These are phyloP conservation scores for Escovopsis weberi DNA, from an alignment of 2,329 filamentous ascomycete genomes.

Conservation along the genomic window DNA sequence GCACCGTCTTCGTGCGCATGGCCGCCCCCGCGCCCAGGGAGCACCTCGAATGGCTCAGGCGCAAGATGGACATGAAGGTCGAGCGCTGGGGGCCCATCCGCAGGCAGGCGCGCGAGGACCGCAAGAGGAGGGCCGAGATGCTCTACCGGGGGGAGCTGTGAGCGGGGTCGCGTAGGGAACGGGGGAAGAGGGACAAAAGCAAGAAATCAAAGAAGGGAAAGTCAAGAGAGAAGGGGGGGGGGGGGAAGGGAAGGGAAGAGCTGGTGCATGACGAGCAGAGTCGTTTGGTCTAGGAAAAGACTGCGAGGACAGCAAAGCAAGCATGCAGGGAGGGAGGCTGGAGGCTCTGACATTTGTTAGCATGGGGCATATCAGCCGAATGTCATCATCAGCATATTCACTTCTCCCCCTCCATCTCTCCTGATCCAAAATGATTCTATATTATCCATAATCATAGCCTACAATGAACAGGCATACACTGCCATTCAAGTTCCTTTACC, in stretches of 20 bases:
- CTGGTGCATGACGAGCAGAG: neutral
- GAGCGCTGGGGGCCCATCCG: slow-evolving; percentile 43
- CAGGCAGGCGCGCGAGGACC: slow-evolving; percentile 39
- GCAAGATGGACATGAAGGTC: slow-evolving; percentile 32
- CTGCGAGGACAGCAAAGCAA: no score
- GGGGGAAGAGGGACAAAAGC: neutral
- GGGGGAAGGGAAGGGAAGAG: neutral
- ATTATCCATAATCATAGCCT: no score
- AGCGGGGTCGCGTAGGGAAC: neutral
- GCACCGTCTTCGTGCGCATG: slow-evolving; percentile 42
- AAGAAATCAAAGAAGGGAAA: no score
- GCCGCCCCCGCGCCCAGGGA: slow-evolving; percentile 34
- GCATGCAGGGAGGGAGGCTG: no score
- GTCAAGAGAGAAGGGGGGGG: neutral
- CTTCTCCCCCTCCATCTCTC: no score
- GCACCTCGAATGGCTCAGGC: slow-evolving; percentile 31
- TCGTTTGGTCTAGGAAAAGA: neutral
- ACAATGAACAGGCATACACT: no score
- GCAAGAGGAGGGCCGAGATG: slow-evolving; percentile 37
- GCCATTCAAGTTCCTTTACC: no score
- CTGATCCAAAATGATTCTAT: no score
- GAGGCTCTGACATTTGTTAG: no score
- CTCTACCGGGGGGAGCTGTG: slow-evolving; percentile 37
- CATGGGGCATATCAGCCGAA: no score
- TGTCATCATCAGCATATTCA: no score